Evolutionary conservation across 1,284 basidiomycete species (phyloP), one percentile per base, ranked within the genome.

Genomic region (Ganoderma lucidum): DNA sequence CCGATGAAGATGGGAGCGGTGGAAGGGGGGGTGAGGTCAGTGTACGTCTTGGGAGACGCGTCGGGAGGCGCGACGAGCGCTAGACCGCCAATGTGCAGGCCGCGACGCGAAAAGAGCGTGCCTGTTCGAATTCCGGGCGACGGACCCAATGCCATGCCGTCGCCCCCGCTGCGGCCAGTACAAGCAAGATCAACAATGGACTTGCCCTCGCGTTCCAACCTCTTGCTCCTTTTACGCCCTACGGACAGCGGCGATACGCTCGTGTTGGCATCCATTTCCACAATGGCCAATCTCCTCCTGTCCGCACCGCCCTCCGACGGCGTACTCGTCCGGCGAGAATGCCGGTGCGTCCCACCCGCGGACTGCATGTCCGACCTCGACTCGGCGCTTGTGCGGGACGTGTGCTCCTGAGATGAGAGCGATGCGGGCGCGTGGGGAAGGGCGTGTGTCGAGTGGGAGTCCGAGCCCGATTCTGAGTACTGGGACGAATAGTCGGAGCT

Each of bases 11-110:
- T 68, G 39, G 88, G 85, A 28, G 84, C 83, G 48, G 84, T 81
- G n/a, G 83, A 78, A n/a, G 86, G 87, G 70, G 88, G 84, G 10
- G 85, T 83, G 63, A 87, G 79, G 70, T 85, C 82, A 42, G 84
- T 81, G 75, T 88, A 87, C 10, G 83, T 78, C 69, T 78, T 81
- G n/a, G 85, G 83, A n/a, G 86, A 84, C 74, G 87, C 86, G 79
- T 92, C 91, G 64, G 89, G 88, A 66, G 89, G 91, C 66, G 89
- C 88, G 68, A 91, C 87, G 71, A 92, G 82, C 66, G 91, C 88
- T 45, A 92, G 82, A 51, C 86, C 87, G 30, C 82, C 80, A 30
- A 89, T 80, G 72, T 82, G 82, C 64, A 83, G 78, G 63, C 84
- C 82, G 42, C 86, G 83, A 62, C 86, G 81, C 62, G 85, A 80